A percentile compares a stretch with the other conserved stretches of the same genome.
These are phyloP conservation scores for Calonectria hongkongensis DNA, from an alignment of 2,329 filamentous ascomycete species.

Conservation along the genomic window DNA sequence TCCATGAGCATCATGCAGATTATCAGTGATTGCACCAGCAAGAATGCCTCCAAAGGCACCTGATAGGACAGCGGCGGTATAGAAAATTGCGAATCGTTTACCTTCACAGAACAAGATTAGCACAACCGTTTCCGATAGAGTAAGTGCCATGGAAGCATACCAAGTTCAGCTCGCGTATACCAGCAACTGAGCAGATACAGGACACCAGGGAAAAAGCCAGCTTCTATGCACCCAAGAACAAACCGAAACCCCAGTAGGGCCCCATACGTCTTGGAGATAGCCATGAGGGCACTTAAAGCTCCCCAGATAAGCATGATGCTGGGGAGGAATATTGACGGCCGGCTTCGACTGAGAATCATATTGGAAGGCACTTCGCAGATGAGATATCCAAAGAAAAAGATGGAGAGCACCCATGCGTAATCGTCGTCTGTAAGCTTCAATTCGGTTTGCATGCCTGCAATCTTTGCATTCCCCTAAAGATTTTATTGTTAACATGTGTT, in stretches of 20 bases:
- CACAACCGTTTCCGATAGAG: no score
- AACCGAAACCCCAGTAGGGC: slow-evolving; percentile 68
- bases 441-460: slow-evolving; percentile 34
- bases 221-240: slow-evolving; percentile 70
- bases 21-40: slow-evolving; percentile 42
- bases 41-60: slow-evolving; percentile 43
- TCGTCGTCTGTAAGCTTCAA: slow-evolving; percentile 24
- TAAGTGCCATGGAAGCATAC: slow-evolving; percentile 8
- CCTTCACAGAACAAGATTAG: slow-evolving; percentile 10
- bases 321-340: slow-evolving; percentile 69
- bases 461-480: slow-evolving; percentile 35
- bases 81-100: slow-evolving; percentile 47
- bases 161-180: slow-evolving; percentile 65
- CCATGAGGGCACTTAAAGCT: slow-evolving; percentile 67
- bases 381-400: slow-evolving; percentile 72
- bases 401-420: slow-evolving; percentile 30
- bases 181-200: slow-evolving; percentile 72
- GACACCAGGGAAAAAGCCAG: slow-evolving; percentile 71
- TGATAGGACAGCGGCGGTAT: slow-evolving; percentile 41
- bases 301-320: slow-evolving; percentile 69
- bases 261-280: slow-evolving; percentile 66
- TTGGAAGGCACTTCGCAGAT: slow-evolving; percentile 73
- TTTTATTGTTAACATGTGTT: no score
- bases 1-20: slow-evolving; percentile 36
- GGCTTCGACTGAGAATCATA: slow-evolving; percentile 68